Evolutionary conservation across 2,329 filamentous ascomycete species (phyloP).

Genomic region (Penicillium expansum): DNA sequence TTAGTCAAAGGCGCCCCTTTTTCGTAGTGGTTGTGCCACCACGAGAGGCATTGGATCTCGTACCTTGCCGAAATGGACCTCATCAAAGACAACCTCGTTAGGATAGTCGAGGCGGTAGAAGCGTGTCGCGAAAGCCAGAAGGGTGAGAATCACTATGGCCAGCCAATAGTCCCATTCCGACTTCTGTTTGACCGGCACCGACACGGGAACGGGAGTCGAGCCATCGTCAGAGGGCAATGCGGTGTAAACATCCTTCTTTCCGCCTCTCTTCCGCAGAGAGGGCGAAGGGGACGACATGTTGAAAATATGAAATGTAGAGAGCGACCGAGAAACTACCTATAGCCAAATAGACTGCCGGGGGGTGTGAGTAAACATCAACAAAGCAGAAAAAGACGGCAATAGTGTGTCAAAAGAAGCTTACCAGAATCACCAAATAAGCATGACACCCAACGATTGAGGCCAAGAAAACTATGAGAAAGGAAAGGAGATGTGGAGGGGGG

Average conservation of each 20-base stretch:
- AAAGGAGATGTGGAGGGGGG: constrained; percentile 15
- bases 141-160: constrained; percentile 71
- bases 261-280: constrained; percentile 44
- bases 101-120: constrained; percentile 97
- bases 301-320: constrained; percentile 25
- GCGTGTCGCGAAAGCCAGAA: constrained; percentile 81
- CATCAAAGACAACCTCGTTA: constrained; percentile 96
- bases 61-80: constrained; percentile 99
- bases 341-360: constrained; percentile 26
- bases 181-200: constrained; percentile 23
- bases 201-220: constrained; percentile 23
- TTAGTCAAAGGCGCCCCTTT: constrained; percentile 16
- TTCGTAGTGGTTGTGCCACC: background rate
- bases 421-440: constrained; percentile 27
- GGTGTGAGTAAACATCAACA: constrained; percentile 12
- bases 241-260: constrained; percentile 35
- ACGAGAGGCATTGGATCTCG: constrained; percentile 23
- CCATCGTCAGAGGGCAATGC: constrained; percentile 26
- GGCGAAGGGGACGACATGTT: constrained; percentile 39
- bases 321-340: constrained; percentile 31
- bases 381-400: background rate
- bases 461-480: constrained; percentile 11
- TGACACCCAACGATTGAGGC: constrained; percentile 19
- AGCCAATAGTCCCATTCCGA: constrained; percentile 84
- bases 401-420: constrained; percentile 10